Evolutionary conservation across 2,329 filamentous ascomycete genomes (phyloP).

Genomic region (Aspergillus unguis): DNA sequence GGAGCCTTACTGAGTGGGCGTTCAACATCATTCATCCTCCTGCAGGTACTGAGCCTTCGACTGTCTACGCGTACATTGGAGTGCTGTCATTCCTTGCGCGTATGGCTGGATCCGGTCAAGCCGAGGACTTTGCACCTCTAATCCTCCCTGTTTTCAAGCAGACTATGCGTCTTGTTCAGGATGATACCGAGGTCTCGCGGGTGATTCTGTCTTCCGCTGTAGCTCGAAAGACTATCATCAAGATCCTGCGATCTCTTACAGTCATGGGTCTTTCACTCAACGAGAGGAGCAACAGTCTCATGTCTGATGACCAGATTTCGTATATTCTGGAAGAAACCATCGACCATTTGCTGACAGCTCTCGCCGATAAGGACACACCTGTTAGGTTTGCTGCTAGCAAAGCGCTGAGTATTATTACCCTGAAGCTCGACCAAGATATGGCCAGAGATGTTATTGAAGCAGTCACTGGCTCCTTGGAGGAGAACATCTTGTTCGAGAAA

Average conservation of each 20-base stretch:
- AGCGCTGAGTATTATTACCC: slow-evolving; percentile 78
- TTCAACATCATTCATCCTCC: slow-evolving; percentile 56
- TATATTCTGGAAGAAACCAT: slow-evolving; percentile 75
- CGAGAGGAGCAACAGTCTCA: slow-evolving; percentile 27
- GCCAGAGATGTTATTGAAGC: slow-evolving; percentile 83
- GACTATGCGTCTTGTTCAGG: slow-evolving; percentile 58
- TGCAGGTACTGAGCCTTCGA: slow-evolving; percentile 37
- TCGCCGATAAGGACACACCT: slow-evolving; percentile 85
- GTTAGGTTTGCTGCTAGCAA: slow-evolving; percentile 91
- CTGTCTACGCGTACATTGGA: slow-evolving; percentile 74
- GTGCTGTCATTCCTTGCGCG: slow-evolving; percentile 75
- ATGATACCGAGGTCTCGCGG: slow-evolving; percentile 49
- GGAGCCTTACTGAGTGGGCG: slow-evolving; percentile 68
- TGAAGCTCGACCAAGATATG: slow-evolving; percentile 76
- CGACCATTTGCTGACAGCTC: slow-evolving; percentile 70
- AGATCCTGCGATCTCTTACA: slow-evolving; percentile 73
- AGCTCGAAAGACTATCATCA: slow-evolving; percentile 77
- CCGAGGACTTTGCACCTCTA: slow-evolving; percentile 68
- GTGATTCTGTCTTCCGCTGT: slow-evolving; percentile 69
- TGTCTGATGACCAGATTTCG: slow-evolving; percentile 34
- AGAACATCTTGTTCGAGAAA: slow-evolving; percentile 59
- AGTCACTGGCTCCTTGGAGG: slow-evolving; percentile 66
- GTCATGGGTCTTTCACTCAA: slow-evolving; percentile 60
- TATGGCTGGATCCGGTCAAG: slow-evolving; percentile 67
- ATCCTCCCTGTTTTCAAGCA: slow-evolving; percentile 64